Evolutionary conservation across 2,329 filamentous ascomycete species (phyloP).

Genomic region (Ophidiomyces ophidiicola): DNA sequence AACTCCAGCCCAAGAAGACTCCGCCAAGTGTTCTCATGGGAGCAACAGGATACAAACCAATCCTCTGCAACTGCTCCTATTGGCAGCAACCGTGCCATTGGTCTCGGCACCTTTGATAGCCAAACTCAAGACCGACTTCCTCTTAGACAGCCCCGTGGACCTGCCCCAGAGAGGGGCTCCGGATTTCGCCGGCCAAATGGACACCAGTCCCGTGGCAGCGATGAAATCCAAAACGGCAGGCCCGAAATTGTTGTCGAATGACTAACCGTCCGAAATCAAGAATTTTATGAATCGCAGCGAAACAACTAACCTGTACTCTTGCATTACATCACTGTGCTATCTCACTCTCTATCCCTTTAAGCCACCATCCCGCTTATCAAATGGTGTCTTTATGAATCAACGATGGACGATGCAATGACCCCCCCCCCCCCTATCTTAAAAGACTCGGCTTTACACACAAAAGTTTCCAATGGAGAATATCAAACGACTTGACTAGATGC

Average conservation of each 20-base stretch:
- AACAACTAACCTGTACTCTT: conserved; percentile 23
- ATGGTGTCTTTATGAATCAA: conserved; percentile 36
- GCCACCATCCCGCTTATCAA: conserved; percentile 32
- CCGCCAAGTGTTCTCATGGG: conserved; percentile 51
- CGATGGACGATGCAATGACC: conserved; percentile 38
- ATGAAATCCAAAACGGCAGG: conserved; percentile 48
- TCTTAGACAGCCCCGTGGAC: conserved; percentile 50
- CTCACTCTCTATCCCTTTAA: too few species aligned
- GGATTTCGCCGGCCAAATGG: conserved; percentile 50
- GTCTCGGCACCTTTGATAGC: conserved; percentile 45
- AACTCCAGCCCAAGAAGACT: conserved; percentile 47
- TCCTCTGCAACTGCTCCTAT: conserved; percentile 43
- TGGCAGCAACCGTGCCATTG: conserved; percentile 52
- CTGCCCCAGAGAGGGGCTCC: conserved; percentile 47
- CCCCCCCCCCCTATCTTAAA: conserved; percentile 18
- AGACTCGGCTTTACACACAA: conserved; percentile 11
- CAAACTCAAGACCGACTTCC: conserved; percentile 42
- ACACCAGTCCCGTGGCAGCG: conserved; percentile 49
- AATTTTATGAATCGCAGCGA: conserved; percentile 17
- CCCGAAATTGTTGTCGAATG: conserved; percentile 55
- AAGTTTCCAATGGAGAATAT: conserved; percentile 11
- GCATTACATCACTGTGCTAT: conserved; percentile 29
- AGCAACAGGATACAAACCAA: conserved; percentile 39
- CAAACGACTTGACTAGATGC: conserved; percentile 12
- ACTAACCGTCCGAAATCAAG: conserved; percentile 18